These are phyloP conservation scores for Syzygium jambos DNA, from an alignment of 345 rosid species.

Conservation along the genomic window DNA sequence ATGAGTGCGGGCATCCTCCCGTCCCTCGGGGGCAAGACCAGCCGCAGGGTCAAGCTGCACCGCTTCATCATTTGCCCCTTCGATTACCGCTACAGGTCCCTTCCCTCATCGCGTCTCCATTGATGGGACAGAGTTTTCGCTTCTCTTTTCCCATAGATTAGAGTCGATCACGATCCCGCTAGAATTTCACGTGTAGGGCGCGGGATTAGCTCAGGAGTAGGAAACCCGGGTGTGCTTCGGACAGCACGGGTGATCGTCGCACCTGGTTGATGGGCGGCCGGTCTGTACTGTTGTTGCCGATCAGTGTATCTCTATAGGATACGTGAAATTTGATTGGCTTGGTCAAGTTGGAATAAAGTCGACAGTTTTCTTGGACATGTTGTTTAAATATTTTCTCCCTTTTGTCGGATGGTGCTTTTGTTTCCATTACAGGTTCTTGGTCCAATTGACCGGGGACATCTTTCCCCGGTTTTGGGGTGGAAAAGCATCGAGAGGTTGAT, in stretches of 20 bases:
- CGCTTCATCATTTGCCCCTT: constrained; percentile 58
- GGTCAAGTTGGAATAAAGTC: not conserved
- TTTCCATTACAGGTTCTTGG: not conserved
- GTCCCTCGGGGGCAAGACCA: constrained; percentile 53
- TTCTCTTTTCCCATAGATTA: not conserved
- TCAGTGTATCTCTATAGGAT: not conserved
- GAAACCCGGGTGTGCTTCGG: not conserved
- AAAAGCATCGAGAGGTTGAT: not conserved
- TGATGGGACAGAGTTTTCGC: not conserved
- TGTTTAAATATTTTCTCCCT: not conserved
- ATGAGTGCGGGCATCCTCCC: constrained; percentile 57
- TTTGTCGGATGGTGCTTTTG: not conserved
- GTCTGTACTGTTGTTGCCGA: not conserved
- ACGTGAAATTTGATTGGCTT: not conserved
- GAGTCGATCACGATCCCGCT: not conserved
- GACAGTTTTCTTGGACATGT: not conserved
- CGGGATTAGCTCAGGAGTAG: no score
- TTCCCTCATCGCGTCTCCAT: not conserved
- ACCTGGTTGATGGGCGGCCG: not conserved
- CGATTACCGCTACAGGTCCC: constrained; percentile 57
- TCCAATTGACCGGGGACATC: not conserved
- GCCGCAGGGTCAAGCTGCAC: constrained; percentile 33
- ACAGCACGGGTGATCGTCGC: not conserved
- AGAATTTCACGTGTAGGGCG: not conserved
- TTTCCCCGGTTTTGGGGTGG: not conserved